phyloP scores from a whole-genome alignment of 1,284 basidiomycete species.

The Trichosporon asahii region DNA sequence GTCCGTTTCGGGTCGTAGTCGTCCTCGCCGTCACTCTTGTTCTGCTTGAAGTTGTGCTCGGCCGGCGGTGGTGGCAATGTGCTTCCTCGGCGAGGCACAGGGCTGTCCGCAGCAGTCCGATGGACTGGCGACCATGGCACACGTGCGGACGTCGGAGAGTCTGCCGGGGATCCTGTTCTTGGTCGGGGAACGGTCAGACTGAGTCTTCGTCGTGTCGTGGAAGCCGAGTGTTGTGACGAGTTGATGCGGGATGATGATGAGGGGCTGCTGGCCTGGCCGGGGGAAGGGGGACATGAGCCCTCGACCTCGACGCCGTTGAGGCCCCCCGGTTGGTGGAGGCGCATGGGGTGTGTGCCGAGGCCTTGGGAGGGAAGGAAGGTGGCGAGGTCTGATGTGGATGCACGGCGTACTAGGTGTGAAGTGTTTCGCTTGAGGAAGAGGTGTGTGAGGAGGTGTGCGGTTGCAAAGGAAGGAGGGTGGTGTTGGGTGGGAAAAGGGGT shows the following conservation, averaged over 20 bases:
- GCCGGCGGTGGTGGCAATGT: background rate
- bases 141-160: background rate
- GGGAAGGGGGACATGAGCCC: background rate
- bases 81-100: background rate
- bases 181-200: conserved; percentile 1
- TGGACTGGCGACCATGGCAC: conserved; percentile 1
- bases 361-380: background rate
- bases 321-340: conserved; percentile 1
- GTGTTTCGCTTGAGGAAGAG: background rate
- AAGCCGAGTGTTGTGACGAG: background rate
- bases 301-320: conserved; percentile 2
- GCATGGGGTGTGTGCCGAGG: background rate
- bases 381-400: background rate
- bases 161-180: background rate
- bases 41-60: conserved; percentile 1
- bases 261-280: background rate
- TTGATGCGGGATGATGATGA: background rate
- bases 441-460: background rate
- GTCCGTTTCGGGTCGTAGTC: background rate
- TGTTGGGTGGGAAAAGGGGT: background rate
- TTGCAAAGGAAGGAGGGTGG: background rate
- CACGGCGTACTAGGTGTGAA: background rate
- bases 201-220: background rate
- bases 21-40: conserved; percentile 5
- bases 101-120: conserved; percentile 1